Evolutionary conservation across 2,329 filamentous ascomycete species (phyloP).

Genomic region (Neonectria hederae): DNA sequence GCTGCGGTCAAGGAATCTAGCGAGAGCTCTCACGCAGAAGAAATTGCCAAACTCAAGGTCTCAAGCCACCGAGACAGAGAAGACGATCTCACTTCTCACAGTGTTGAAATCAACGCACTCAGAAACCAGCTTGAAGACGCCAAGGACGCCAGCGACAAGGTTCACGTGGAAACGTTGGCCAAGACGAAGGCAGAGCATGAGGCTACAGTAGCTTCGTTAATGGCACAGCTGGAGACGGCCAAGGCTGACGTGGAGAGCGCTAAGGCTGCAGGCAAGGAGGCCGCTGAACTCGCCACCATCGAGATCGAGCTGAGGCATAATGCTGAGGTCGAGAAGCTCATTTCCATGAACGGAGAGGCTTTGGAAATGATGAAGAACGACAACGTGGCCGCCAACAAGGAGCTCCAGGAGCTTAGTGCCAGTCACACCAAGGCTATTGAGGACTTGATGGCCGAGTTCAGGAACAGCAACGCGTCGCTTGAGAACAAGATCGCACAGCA

Average conservation of each 20-base stretch:
- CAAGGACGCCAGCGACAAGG: constrained; percentile 50
- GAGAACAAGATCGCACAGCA: constrained; percentile 51
- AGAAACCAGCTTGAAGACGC: constrained; percentile 54
- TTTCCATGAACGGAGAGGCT: constrained; percentile 53
- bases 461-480: constrained; percentile 45
- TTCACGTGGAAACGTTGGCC: constrained; percentile 48
- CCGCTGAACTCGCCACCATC: constrained; percentile 56
- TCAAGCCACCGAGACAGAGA: constrained; percentile 46
- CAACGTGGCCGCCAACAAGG: constrained; percentile 49
- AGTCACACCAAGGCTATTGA: constrained; percentile 52
- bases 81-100: constrained; percentile 44
- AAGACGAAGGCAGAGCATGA: constrained; percentile 44
- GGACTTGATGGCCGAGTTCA: constrained; percentile 53
- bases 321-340: constrained; percentile 58
- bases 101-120: constrained; percentile 51
- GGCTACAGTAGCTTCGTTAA: constrained; percentile 26
- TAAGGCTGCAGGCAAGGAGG: constrained; percentile 54
- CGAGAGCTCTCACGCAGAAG: constrained; percentile 41
- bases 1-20: constrained; percentile 43
- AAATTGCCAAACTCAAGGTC: constrained; percentile 48
- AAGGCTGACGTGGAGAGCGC: constrained; percentile 59
- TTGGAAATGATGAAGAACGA: constrained; percentile 54
- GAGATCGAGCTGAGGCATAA: constrained; percentile 58
- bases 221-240: constrained; percentile 45
- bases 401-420: constrained; percentile 55